phyloP scores from a whole-genome alignment of 305 asterid genomes.

The Galium porrigens region DNA sequence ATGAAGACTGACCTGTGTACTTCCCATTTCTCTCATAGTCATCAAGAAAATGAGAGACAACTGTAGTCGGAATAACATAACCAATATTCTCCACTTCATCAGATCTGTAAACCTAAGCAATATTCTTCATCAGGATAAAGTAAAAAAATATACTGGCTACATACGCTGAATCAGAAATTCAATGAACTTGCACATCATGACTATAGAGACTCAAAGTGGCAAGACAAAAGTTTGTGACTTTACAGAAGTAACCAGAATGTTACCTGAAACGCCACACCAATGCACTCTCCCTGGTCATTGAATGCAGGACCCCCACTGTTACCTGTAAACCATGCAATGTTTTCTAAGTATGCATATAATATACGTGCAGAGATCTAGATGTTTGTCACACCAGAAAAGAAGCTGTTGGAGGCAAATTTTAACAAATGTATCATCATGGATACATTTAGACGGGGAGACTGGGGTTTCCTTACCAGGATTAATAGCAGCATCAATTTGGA shows the following conservation, averaged over 20 bases:
- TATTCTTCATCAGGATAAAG: conserved; percentile 32
- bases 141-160: conserved; percentile 1
- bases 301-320: conserved; percentile 99
- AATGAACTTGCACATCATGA: neutral
- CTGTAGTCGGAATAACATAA: conserved; percentile 83
- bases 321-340: conserved; percentile 30
- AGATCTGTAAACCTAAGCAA: conserved; percentile 89
- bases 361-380: neutral
- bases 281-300: conserved; percentile 91
- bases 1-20: conserved; percentile 57
- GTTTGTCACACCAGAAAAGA: neutral
- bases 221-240: neutral
- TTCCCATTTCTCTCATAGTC: conserved; percentile 83
- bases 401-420: neutral
- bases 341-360: neutral
- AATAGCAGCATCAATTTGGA: conserved; percentile 98
- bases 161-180: conserved; percentile 2
- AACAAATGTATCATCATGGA: neutral
- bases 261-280: conserved; percentile 98
- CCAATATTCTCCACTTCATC: conserved; percentile 93
- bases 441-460: neutral
- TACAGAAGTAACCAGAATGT: neutral
- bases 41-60: conserved; percentile 93
- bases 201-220: neutral
- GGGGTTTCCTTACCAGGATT: conserved; percentile 60